Conservation (phyloP, 2,329 filamentous ascomycete species). For the Colletotrichum sp. region DNA sequence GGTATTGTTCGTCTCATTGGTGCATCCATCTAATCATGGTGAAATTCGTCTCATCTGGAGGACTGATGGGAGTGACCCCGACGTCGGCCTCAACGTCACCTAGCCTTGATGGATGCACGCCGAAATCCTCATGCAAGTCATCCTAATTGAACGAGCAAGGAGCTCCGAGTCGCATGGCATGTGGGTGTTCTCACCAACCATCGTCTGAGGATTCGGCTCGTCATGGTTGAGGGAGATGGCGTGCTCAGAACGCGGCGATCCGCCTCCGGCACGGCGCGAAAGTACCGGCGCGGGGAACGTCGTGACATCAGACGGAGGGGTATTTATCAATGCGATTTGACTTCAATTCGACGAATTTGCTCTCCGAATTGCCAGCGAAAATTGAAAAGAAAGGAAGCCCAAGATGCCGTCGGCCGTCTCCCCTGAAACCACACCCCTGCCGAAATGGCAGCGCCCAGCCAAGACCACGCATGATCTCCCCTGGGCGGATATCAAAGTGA, state of each 20-base stretch:
- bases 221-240: constrained; percentile 15
- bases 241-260: constrained; percentile 11
- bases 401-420: constrained; percentile 16
- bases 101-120: no score
- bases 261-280: neutral
- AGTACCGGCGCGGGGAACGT: neutral
- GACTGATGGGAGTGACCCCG: neutral
- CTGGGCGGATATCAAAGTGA: constrained; percentile 60
- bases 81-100: neutral
- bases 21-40: neutral
- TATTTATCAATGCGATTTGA: neutral
- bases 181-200: neutral
- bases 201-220: neutral
- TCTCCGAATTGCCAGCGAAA: neutral
- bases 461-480: constrained; percentile 30
- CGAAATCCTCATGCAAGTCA: neutral
- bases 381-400: neutral
- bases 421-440: constrained; percentile 13
- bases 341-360: neutral
- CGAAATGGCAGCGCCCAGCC: constrained; percentile 30
- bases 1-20: neutral
- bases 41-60: neutral
- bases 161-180: neutral
- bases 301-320: constrained; percentile 7
- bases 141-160: accelerated